Base-by-base conservation (phyloP, 2,329 filamentous ascomycete genomes). In the Aureobasidium mangrovei region DNA sequence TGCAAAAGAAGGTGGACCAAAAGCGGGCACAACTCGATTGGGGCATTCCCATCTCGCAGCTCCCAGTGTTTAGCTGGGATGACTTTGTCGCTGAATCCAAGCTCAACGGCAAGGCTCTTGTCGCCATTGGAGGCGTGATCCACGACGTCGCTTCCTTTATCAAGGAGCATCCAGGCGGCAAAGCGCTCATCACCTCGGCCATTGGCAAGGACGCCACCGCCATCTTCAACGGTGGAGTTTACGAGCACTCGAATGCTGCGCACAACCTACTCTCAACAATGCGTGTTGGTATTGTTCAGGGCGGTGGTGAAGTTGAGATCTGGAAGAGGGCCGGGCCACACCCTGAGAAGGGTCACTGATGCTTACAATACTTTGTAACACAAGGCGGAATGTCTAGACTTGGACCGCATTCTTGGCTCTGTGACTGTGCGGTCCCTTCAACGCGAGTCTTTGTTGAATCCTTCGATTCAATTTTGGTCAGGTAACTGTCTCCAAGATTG, bases 1-100 rank as follows among this genome's bases (percentile, higher is more conserved):
- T 84, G 59, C 88, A 93, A 78, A 93, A 93, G 86, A 93, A 93
- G 79, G 82, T 94, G 57, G 88, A 93, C 71, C 86, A 90, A 74
- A 87, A 88, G 80, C 87, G 88, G 65, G 72, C 85, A 61, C 81
- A 76, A 58, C 84, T 94, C 56, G 86, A 94, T 75, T 94, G 88
- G 88, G 88, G 88, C 69, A 81, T 84, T 60, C 88, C 88, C 57
- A 80, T 94, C 29, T 88, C 93, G 70, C 84, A 90, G 72, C 80
- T 94, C 5, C 88, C 88, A 47, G 87, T 93, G 60, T 79, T 94
- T 70, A 81, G 85, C 70, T 94, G 88, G 86, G 88, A 93, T 59
- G 86, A 91, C 65, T 94, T 89, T 63, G 84, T 89, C 55, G 81
- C 83, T 59, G 81, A 90, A 70, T 75, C 83, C 63, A 86, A 88